Evolutionary conservation across 2,329 filamentous ascomycete genomes (phyloP).

Genomic region (Neofusicoccum kwambonambiense): DNA sequence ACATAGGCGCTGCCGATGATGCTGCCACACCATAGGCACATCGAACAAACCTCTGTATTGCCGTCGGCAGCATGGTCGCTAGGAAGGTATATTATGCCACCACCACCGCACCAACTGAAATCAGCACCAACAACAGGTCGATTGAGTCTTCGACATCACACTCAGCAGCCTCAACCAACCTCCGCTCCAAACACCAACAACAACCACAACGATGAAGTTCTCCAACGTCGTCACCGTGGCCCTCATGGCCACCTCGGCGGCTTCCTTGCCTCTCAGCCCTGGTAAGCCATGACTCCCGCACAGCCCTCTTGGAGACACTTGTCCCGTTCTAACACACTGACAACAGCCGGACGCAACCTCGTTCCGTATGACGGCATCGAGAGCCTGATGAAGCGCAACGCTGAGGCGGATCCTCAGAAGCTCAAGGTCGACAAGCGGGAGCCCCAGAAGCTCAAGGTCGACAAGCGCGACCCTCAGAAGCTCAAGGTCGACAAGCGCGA

Average conservation of each 20-base stretch:
- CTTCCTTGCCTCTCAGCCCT: background rate
- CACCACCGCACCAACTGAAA: too few relatives aligned
- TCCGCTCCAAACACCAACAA: background rate
- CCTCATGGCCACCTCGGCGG: background rate
- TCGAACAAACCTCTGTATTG: too few relatives aligned
- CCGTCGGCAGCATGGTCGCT: too few relatives aligned
- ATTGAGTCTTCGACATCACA: too few relatives aligned
- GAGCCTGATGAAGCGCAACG: background rate
- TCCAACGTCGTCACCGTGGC: background rate
- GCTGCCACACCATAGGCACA: too few relatives aligned
- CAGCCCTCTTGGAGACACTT: background rate
- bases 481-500: too few relatives aligned
- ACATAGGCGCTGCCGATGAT: too few relatives aligned
- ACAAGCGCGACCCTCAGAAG: too few relatives aligned
- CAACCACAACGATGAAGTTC: background rate
- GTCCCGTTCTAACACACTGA: background rate
- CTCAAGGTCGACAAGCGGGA: background rate
- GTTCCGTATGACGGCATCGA: background rate
- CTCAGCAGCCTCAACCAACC: too few relatives aligned
- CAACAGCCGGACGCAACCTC: background rate
- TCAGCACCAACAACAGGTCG: too few relatives aligned
- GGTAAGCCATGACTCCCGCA: background rate
- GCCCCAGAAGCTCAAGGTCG: too few relatives aligned
- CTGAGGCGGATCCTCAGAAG: background rate
- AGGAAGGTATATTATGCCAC: too few relatives aligned